Evolutionary conservation across 495 filamentous ascomycete genomes (phyloP).

Genomic region (Aspergillus ellipticus): DNA sequence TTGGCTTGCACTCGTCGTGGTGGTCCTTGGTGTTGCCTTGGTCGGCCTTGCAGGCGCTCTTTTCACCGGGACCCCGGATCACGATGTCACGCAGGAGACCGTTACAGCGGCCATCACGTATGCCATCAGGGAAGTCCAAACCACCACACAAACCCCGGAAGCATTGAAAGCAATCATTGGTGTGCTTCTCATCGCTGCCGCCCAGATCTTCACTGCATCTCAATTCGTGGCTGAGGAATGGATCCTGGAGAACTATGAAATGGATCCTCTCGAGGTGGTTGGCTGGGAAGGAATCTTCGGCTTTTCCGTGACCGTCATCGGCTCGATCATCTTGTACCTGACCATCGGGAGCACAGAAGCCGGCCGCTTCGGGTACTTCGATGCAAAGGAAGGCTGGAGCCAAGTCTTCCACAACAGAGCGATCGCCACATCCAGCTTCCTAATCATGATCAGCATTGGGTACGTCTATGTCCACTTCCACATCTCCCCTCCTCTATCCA

Average conservation of each 20-base stretch:
- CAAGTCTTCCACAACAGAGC: slow-evolving; percentile 67
- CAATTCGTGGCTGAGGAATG: slow-evolving; percentile 97
- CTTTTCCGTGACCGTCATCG: slow-evolving; percentile 74
- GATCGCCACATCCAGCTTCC: slow-evolving; percentile 68
- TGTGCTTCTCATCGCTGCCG: slow-evolving; percentile 81
- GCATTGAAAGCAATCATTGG: slow-evolving; percentile 74
- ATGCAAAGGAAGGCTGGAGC: slow-evolving; percentile 76
- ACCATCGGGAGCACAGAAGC: slow-evolving; percentile 68
- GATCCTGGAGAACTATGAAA: slow-evolving; percentile 82
- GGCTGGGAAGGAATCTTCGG: slow-evolving; percentile 97
- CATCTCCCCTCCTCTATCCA: background rate
- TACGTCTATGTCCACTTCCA: too few species aligned
- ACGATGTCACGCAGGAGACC: slow-evolving; percentile 36
- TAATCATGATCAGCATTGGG: slow-evolving; percentile 98
- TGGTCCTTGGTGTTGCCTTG: slow-evolving; percentile 81
- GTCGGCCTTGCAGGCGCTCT: slow-evolving; percentile 87
- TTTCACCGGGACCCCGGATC: slow-evolving; percentile 58
- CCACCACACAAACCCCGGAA: slow-evolving; percentile 46
- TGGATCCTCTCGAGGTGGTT: slow-evolving; percentile 86
- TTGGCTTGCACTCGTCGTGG: slow-evolving; percentile 82
- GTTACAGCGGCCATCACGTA: slow-evolving; percentile 22
- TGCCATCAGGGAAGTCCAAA: slow-evolving; percentile 23
- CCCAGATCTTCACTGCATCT: slow-evolving; percentile 93
- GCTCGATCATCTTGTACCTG: slow-evolving; percentile 76
- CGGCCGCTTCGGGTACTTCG: slow-evolving; percentile 81